A percentile compares a stretch with the other conserved stretches of the same genome.
phyloP scores from a whole-genome alignment of 257 asterid species.

The Solanum tarijense region DNA sequence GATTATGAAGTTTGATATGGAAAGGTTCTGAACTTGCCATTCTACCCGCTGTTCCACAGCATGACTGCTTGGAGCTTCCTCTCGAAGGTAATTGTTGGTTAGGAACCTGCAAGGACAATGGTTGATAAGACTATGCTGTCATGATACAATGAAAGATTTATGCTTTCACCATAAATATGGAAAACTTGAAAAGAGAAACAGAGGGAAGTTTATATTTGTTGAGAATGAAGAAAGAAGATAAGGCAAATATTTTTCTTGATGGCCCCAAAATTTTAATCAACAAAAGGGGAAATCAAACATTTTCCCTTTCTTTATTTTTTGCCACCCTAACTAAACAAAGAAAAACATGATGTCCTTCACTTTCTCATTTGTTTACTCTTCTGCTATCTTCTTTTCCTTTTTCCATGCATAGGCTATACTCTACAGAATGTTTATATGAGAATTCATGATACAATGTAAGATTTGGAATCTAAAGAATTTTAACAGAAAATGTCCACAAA shows the following conservation, averaged over 20 bases:
- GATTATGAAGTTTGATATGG: background rate
- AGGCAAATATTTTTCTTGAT: background rate
- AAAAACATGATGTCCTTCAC: background rate
- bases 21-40: conserved; percentile 56
- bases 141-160: background rate
- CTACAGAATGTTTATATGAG: background rate
- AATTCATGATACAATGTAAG: background rate
- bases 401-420: background rate
- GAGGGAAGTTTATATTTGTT: background rate
- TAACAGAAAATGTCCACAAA: background rate
- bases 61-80: conserved; percentile 89
- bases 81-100: conserved; percentile 97
- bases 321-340: background rate
- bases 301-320: background rate
- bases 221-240: background rate
- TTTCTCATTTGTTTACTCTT: background rate
- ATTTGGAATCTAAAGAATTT: background rate
- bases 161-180: background rate
- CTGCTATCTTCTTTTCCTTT: background rate
- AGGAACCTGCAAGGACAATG: conserved; percentile 56
- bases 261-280: background rate
- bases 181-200: background rate
- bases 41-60: conserved; percentile 97
- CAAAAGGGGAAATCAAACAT: background rate
- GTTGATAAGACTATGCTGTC: background rate